Conservation (phyloP, 2,329 filamentous ascomycete genomes). For the Ramularia endophylla region DNA sequence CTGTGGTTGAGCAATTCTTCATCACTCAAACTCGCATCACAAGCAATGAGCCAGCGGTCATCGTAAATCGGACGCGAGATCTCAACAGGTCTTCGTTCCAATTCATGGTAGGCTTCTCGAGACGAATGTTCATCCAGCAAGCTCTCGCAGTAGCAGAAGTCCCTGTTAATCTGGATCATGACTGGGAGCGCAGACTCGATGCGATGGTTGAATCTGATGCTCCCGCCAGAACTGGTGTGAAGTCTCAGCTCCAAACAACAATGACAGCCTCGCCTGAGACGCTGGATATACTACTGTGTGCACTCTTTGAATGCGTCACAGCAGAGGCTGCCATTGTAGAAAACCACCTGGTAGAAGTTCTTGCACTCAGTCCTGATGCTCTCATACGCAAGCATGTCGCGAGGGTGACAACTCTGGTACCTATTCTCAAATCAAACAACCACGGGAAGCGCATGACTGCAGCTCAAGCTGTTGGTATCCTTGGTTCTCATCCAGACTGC, state of each 20-base stretch:
- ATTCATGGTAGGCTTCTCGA: conserved; percentile 29
- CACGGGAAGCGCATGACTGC: conserved; percentile 60
- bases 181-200: conserved; percentile 80
- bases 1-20: conserved; percentile 43
- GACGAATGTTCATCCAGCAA: conserved; percentile 54
- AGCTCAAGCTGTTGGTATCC: conserved; percentile 67
- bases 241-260: conserved; percentile 41
- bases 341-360: conserved; percentile 45
- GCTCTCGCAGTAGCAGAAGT: conserved; percentile 42
- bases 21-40: conserved; percentile 22
- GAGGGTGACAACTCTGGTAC: conserved; percentile 49
- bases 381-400: conserved; percentile 46
- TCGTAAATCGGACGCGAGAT: conserved; percentile 17
- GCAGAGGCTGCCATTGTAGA: conserved; percentile 30
- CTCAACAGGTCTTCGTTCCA: conserved; percentile 19
- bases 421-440: conserved; percentile 65
- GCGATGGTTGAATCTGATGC: conserved; percentile 65
- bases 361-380: conserved; percentile 50
- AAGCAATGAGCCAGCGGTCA: conserved; percentile 21
- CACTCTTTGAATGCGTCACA: conserved; percentile 20
- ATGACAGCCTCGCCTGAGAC: conserved; percentile 36
- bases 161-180: conserved; percentile 53
- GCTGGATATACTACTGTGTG: conserved; percentile 17
- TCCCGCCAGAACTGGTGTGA: conserved; percentile 55
- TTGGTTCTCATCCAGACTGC: conserved; percentile 57